Evolutionary conservation across 108 stramenopile species (phyloP), one percentile per base, ranked within the genome.

Genomic region (Pseudonitzschia multiseries): DNA sequence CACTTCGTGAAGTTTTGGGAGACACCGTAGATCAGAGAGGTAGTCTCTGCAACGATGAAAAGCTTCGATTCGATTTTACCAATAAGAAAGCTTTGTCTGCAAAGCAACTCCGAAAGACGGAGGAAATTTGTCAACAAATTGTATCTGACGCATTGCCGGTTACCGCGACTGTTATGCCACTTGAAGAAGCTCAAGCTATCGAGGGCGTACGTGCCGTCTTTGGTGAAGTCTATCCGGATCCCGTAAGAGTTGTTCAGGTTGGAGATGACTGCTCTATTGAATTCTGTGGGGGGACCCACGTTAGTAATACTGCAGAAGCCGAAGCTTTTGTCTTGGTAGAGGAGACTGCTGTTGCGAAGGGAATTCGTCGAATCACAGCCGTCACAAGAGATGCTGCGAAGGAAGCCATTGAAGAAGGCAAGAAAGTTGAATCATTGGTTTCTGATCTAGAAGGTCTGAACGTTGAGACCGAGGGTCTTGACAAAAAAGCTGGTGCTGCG

Each of bases 221-320:
- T 79, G 99, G 99, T 28, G 99, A 99, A 85, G 90, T 94, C 18
- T 99, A 99, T 75, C 99, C 98, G 32, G 99, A 99, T 85, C 99
- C 99, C 15, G 98, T 99, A 0, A 79, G 97, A 28, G 97, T 99
- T 28, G 85, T 99, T 22, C 74, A 78, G 40, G 89, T 99, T 14
- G 98, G 97, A 10, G 79, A 95, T 24, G 87, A 94, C 57, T 78
- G 73, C 24, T 98, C 97, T 53, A 87, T 99, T 56, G 99, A 99
- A 84, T 98, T 99, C 78, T 99, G 99, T 84, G 99, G 99, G 1
- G 99, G 99, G 14, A 99, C 99, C 1, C 99, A 99, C 72, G 62
- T 99, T n/a, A 77, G 76, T 61, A 99, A 98, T 74, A 99, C 98
- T 9, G 74, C 77, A 10, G 94, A 97, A 77, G 99, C 99, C 18